Evolutionary conservation across 1,284 basidiomycete genomes (phyloP).

Genomic region (Ustilago curta): DNA sequence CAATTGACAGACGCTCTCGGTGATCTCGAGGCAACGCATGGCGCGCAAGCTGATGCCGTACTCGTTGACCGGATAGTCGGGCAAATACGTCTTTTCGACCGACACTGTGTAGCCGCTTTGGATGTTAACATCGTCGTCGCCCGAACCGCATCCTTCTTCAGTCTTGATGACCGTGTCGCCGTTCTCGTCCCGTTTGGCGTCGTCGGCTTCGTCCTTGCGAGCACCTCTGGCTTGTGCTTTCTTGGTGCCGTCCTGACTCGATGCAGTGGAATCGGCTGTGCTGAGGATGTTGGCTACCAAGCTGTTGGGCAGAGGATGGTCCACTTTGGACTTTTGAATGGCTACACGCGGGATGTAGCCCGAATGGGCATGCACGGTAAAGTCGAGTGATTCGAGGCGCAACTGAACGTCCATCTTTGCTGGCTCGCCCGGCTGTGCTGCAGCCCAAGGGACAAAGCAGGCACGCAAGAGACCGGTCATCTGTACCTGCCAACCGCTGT

Average conservation of each 20-base stretch:
- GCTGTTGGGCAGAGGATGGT: slow-evolving; percentile 41
- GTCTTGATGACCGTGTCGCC: slow-evolving; percentile 25
- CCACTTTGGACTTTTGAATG: slow-evolving; percentile 50
- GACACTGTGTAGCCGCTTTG: slow-evolving; percentile 38
- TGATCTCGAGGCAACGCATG: slow-evolving; percentile 64
- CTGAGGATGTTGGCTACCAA: slow-evolving; percentile 37
- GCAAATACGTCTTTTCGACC: slow-evolving; percentile 52
- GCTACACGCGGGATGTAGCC: slow-evolving; percentile 49
- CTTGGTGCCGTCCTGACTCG: slow-evolving; percentile 16
- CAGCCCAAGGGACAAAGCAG: slow-evolving; percentile 43
- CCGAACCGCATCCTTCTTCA: slow-evolving; percentile 26
- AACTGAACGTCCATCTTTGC: slow-evolving; percentile 39
- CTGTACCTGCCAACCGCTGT: slow-evolving; percentile 58
- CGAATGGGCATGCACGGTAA: slow-evolving; percentile 44
- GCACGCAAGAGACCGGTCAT: slow-evolving; percentile 51
- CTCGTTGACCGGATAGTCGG: slow-evolving; percentile 62
- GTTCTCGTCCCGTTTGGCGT: slow-evolving; percentile 32
- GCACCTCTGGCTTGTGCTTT: slow-evolving; percentile 24
- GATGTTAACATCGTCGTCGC: slow-evolving; percentile 34
- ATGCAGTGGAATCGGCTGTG: slow-evolving; percentile 17
- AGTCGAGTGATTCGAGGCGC: slow-evolving; percentile 57
- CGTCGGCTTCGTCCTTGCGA: slow-evolving; percentile 39
- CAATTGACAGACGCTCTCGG: slow-evolving; percentile 60
- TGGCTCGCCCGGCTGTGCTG: slow-evolving; percentile 16
- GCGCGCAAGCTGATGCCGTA: slow-evolving; percentile 62